These are phyloP conservation scores for Arabidopsis arenosa DNA, from an alignment of 345 rosid species.

Conservation along the genomic window DNA sequence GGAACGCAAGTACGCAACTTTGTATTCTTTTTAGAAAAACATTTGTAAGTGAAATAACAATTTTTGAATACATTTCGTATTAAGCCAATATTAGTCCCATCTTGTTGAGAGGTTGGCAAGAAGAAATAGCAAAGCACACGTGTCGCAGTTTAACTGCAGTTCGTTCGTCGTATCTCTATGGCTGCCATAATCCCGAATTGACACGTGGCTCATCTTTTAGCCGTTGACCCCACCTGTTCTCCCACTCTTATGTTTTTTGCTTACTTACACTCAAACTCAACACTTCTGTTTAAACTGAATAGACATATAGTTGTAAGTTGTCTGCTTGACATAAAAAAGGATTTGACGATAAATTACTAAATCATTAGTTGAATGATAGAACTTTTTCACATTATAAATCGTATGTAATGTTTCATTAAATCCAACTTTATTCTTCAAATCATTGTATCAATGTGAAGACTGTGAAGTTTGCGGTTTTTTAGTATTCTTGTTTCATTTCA, in stretches of 20 bases:
- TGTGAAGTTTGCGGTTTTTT: neutral
- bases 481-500: neutral
- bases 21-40: neutral
- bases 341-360: neutral
- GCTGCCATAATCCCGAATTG: neutral
- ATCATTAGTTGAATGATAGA: too few species aligned
- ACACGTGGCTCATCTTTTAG: slow-evolving; percentile 26
- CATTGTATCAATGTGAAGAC: neutral
- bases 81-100: neutral
- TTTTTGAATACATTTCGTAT: neutral
- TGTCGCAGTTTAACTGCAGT: neutral
- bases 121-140: slow-evolving; percentile 1
- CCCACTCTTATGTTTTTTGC: neutral
- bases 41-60: neutral
- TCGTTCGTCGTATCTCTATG: slow-evolving; percentile 1
- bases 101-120: neutral
- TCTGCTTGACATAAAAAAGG: too few species aligned
- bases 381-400: too few species aligned
- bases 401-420: too few species aligned
- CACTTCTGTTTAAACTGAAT: neutral
- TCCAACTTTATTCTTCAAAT: neutral
- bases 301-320: neutral
- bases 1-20: neutral
- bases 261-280: slow-evolving; percentile 12
- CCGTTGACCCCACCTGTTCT: slow-evolving; percentile 38